Percentiles rank a stretch among this genome's conserved stretches.
Evolutionary conservation across 2,329 filamentous ascomycete genomes (phyloP).

Genomic region (Gyromitra esculenta): DNA sequence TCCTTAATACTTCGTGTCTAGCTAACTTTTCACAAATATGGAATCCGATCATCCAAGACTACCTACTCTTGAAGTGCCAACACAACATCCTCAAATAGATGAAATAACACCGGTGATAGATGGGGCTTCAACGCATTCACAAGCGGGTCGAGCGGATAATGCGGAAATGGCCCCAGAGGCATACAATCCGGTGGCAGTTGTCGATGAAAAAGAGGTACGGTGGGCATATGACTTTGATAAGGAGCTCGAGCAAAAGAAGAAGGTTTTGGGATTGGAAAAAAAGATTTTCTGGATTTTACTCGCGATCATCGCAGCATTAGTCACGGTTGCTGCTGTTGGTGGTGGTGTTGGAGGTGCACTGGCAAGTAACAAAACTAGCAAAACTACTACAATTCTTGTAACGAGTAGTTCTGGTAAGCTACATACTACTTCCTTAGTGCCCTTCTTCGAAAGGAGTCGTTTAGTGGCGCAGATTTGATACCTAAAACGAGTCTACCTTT

Average conservation of each 20-base stretch:
- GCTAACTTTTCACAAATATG: too few species aligned
- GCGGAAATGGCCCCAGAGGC: slow-evolving; percentile 1
- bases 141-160: background rate
- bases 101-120: background rate
- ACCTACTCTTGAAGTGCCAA: too few species aligned
- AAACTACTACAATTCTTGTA: background rate
- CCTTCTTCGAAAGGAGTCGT: background rate
- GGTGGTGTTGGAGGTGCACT: slow-evolving; percentile 9
- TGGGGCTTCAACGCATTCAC: background rate
- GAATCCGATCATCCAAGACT: too few species aligned
- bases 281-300: slow-evolving; percentile 18
- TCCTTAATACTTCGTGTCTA: too few species aligned
- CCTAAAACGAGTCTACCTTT: too few species aligned
- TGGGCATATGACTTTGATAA: too few species aligned
- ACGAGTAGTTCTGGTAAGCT: slow-evolving; percentile 1
- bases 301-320: background rate
- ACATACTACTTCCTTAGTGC: background rate
- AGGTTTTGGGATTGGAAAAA: background rate
- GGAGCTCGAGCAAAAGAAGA: background rate
- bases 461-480: too few species aligned
- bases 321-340: slow-evolving; percentile 7
- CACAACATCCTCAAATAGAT: background rate
- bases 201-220: background rate
- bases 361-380: slow-evolving; percentile 17
- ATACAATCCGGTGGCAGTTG: background rate